Conservation (phyloP, 768 basidiomycete species). For the Termitomyces sp. region DNA sequence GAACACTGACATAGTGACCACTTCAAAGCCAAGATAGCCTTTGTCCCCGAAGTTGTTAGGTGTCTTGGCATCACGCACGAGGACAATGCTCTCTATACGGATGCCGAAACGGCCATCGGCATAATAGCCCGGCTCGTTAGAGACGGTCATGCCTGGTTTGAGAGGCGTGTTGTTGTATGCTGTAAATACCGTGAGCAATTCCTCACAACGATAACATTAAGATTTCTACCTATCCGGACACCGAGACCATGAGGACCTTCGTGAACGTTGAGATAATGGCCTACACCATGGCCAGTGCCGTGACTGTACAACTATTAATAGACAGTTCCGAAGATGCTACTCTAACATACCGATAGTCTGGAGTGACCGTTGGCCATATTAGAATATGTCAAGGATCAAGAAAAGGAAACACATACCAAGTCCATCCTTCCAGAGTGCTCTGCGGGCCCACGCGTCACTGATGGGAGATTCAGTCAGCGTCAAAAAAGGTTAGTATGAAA, state of each 20-base stretch:
- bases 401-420: slow-evolving; percentile 44
- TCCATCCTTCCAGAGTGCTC: slow-evolving; percentile 81
- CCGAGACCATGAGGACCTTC: slow-evolving; percentile 76
- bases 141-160: slow-evolving; percentile 84
- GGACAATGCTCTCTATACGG: slow-evolving; percentile 85
- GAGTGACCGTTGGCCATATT: not conserved
- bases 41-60: slow-evolving; percentile 77
- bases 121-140: slow-evolving; percentile 94
- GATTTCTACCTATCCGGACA: slow-evolving; percentile 38
- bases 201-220: not conserved
- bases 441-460: slow-evolving; percentile 79
- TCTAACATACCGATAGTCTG: slow-evolving; percentile 50
- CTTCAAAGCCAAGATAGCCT: slow-evolving; percentile 81
- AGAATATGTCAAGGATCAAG: not conserved
- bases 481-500: not conserved
- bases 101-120: slow-evolving; percentile 89
- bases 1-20: slow-evolving; percentile 71
- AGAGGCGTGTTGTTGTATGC: slow-evolving; percentile 67
- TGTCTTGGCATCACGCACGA: slow-evolving; percentile 68
- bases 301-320: slow-evolving; percentile 43
- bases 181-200: slow-evolving; percentile 12
- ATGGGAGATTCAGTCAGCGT: not conserved
- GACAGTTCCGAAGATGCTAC: not conserved
- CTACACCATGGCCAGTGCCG: slow-evolving; percentile 93
- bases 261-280: slow-evolving; percentile 91